Conservation (phyloP, 208 protist species). For the Leishmania martiniquensis region DNA sequence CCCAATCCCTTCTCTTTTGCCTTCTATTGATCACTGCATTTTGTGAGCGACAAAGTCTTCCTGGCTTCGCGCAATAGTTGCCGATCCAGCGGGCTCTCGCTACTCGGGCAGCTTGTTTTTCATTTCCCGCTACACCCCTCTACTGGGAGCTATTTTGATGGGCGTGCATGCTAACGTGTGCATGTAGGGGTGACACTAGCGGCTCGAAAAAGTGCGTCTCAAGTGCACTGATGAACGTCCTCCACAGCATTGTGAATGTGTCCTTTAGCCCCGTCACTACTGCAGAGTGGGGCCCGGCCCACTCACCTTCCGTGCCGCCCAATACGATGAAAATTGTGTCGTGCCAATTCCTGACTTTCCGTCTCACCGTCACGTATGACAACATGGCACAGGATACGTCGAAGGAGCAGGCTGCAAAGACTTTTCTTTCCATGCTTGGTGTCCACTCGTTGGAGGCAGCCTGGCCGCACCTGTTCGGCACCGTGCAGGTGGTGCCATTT, state of each 20-base stretch:
- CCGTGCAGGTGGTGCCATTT: slow-evolving; percentile 44
- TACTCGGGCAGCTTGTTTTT: background rate
- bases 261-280: slow-evolving; percentile 26
- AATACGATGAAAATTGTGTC: slow-evolving; percentile 36
- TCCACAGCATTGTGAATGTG: slow-evolving; percentile 38
- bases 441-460: slow-evolving; percentile 45
- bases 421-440: slow-evolving; percentile 44
- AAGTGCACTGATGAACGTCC: slow-evolving; percentile 37
- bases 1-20: background rate
- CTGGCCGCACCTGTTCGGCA: slow-evolving; percentile 51
- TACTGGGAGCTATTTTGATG: background rate
- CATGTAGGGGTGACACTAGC: background rate
- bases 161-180: background rate
- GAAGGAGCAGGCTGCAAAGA: slow-evolving; percentile 22
- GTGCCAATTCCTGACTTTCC: slow-evolving; percentile 46
- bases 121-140: no score
- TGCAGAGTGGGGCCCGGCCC: background rate
- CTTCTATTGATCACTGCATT: background rate
- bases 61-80: background rate
- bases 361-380: slow-evolving; percentile 41
- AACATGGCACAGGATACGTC: slow-evolving; percentile 29
- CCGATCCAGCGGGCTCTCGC: background rate
- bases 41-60: background rate
- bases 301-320: background rate
- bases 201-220: background rate